A percentile compares a stretch with the other conserved stretches of the same genome.
Conservation (phyloP, 2,329 filamentous ascomycete genomes). For the Pseudocercospora pini-densiflorae region DNA sequence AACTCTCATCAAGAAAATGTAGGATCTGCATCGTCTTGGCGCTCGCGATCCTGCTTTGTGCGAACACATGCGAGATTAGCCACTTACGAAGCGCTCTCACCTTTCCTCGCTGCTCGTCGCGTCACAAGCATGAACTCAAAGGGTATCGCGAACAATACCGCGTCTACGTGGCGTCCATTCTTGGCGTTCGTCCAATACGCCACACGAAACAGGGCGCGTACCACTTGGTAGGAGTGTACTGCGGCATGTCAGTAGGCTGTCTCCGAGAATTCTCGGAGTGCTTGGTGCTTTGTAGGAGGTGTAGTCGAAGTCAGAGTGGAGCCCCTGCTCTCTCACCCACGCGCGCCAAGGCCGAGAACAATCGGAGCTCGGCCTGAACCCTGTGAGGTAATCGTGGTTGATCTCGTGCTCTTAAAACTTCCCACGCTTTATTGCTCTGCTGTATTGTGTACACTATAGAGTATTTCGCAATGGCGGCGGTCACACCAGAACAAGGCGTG, state of each 20-base stretch:
- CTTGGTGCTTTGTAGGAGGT: not conserved
- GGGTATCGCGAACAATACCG: not conserved
- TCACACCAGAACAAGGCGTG: conserved; percentile 33
- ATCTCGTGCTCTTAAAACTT: not conserved
- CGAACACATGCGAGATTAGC: not conserved
- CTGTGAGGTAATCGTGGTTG: not conserved
- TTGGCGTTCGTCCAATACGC: not conserved
- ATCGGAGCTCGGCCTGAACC: not conserved
- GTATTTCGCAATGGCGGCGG: conserved; percentile 34
- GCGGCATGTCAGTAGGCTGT: not conserved
- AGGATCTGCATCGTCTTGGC: conserved; percentile 6
- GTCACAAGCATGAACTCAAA: not conserved
- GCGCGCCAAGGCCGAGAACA: not conserved
- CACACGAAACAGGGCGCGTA: too few relatives aligned
- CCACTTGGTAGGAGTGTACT: too few relatives aligned
- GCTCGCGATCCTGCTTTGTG: not conserved
- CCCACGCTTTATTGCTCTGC: not conserved
- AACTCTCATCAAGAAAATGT: not conserved
- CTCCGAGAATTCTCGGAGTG: not conserved
- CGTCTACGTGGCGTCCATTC: not conserved
- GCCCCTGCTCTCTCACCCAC: not conserved
- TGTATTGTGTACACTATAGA: not conserved
- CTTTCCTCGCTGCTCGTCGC: not conserved
- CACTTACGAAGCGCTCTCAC: not conserved
- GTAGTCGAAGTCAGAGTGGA: not conserved